These are phyloP conservation scores for Serendipita indica DNA, from an alignment of 768 basidiomycete species.

Conservation along the genomic window DNA sequence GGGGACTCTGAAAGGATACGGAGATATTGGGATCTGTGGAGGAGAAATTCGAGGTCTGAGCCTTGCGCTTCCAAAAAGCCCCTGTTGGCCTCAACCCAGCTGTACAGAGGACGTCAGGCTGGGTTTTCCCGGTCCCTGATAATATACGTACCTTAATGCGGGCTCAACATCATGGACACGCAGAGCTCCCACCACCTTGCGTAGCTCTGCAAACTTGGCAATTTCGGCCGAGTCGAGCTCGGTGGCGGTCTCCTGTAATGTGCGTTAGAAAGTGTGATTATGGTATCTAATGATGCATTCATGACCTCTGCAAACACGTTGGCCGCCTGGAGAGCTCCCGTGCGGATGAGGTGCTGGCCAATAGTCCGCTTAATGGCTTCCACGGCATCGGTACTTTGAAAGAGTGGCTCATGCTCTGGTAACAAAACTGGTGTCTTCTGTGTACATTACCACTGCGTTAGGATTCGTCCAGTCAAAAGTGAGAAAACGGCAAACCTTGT, in stretches of 20 bases:
- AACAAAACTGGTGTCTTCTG: constrained; percentile 41
- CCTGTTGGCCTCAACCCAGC: constrained; percentile 64
- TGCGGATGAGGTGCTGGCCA: constrained; percentile 62
- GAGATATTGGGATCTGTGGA: constrained; percentile 85
- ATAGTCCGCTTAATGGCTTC: constrained; percentile 53
- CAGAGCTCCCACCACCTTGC: constrained; percentile 55
- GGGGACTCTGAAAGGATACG: constrained; percentile 49
- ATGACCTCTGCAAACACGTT: constrained; percentile 56
- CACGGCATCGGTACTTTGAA: constrained; percentile 43
- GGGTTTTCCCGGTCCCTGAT: not conserved
- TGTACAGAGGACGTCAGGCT: constrained; percentile 22
- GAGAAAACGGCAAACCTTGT: constrained; percentile 51
- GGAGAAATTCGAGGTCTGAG: constrained; percentile 75
- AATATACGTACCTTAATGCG: constrained; percentile 53
- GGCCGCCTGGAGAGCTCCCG: constrained; percentile 65
- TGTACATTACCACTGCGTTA: not conserved
- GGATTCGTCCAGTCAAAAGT: constrained; percentile 11
- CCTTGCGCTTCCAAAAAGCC: constrained; percentile 49
- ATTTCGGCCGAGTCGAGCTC: constrained; percentile 38
- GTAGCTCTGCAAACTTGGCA: constrained; percentile 50
- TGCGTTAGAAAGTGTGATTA: constrained; percentile 10
- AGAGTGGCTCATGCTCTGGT: constrained; percentile 53
- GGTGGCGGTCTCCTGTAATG: constrained; percentile 47
- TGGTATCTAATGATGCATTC: constrained; percentile 3
- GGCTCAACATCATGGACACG: constrained; percentile 50